A percentile compares a stretch with the other conserved stretches of the same genome.
Conservation (phyloP, 2,329 filamentous ascomycete genomes). For the Botryosphaeria dothidea region DNA sequence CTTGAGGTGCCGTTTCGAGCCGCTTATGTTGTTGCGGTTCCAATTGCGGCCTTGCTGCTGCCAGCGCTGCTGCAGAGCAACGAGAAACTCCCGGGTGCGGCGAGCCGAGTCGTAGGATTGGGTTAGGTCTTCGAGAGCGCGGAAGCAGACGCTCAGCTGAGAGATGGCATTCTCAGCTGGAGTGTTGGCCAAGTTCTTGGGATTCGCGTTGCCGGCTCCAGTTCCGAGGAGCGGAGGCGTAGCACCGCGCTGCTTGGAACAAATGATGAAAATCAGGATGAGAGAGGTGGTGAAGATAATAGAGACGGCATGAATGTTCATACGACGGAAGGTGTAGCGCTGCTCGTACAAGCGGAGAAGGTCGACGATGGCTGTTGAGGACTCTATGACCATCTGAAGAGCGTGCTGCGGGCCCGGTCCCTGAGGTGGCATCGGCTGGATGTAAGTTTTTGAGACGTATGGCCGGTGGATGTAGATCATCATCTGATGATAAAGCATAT, state of each 20-base stretch:
- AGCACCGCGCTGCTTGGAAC: conserved; percentile 16
- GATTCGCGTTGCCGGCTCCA: neutral
- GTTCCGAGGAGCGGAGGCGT: conserved; percentile 3
- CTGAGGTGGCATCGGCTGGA: conserved; percentile 35
- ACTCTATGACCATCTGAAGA: conserved; percentile 45
- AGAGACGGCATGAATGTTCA: conserved; percentile 22
- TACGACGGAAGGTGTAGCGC: conserved; percentile 20
- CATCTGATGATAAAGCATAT: conserved; percentile 48
- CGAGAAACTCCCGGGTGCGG: conserved; percentile 17
- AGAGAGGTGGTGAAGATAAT: conserved; percentile 21
- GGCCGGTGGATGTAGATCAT: conserved; percentile 47
- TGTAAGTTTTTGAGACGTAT: conserved; percentile 41
- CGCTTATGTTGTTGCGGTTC: neutral
- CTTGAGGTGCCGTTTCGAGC: conserved; percentile 11
- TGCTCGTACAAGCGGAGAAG: conserved; percentile 35
- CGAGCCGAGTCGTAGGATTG: conserved; percentile 17
- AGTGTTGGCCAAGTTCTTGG: neutral
- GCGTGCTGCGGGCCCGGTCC: conserved; percentile 48
- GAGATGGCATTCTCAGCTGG: conserved; percentile 12
- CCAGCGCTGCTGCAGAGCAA: conserved; percentile 18
- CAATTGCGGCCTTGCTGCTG: conserved; percentile 1
- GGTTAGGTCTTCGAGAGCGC: conserved; percentile 17
- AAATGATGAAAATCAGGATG: conserved; percentile 21
- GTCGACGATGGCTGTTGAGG: conserved; percentile 39
- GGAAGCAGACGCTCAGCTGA: conserved; percentile 19